Evolutionary conservation across 1,284 basidiomycete genomes (phyloP).

Genomic region (Ganoderma lucidum): DNA sequence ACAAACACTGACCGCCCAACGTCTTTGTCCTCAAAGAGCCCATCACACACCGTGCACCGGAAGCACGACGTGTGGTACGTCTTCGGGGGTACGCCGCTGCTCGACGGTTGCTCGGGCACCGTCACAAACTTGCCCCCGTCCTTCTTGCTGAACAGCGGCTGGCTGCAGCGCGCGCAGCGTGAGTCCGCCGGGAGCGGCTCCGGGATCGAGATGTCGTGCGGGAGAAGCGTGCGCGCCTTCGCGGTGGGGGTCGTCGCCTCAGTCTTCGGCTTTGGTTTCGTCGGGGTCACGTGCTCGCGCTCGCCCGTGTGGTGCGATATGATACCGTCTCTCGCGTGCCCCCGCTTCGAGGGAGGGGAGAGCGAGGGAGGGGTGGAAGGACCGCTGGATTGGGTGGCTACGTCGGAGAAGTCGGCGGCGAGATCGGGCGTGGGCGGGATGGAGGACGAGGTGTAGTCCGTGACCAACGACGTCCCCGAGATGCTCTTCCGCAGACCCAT

Average conservation of each 20-base stretch:
- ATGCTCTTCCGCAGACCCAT: slow-evolving; percentile 25
- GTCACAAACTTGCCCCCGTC: slow-evolving; percentile 70
- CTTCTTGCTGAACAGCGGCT: slow-evolving; percentile 62
- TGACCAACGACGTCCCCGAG: slow-evolving; percentile 35
- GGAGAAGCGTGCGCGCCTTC: slow-evolving; percentile 32
- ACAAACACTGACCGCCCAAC: slow-evolving; percentile 74
- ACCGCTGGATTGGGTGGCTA: slow-evolving; percentile 60
- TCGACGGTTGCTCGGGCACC: slow-evolving; percentile 61
- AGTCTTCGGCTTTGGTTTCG: slow-evolving; percentile 17
- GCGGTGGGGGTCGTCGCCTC: slow-evolving; percentile 34
- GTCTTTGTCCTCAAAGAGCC: slow-evolving; percentile 65
- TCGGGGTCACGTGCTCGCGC: slow-evolving; percentile 5
- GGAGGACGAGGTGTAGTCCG: slow-evolving; percentile 41
- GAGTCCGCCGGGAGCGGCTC: slow-evolving; percentile 38
- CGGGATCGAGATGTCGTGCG: slow-evolving; percentile 35
- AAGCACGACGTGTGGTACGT: slow-evolving; percentile 80
- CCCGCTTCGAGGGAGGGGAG: slow-evolving; percentile 41
- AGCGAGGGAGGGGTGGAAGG: slow-evolving; percentile 61
- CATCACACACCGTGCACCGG: slow-evolving; percentile 70
- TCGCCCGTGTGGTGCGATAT: slow-evolving; percentile 16
- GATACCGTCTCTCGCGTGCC: slow-evolving; percentile 16
- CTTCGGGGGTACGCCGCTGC: slow-evolving; percentile 52
- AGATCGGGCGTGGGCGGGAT: slow-evolving; percentile 65
- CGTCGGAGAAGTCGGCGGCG: slow-evolving; percentile 67
- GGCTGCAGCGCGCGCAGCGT: slow-evolving; percentile 63